Base-by-base conservation (phyloP, 2,329 filamentous ascomycete genomes). In the Penicillium sp. region DNA sequence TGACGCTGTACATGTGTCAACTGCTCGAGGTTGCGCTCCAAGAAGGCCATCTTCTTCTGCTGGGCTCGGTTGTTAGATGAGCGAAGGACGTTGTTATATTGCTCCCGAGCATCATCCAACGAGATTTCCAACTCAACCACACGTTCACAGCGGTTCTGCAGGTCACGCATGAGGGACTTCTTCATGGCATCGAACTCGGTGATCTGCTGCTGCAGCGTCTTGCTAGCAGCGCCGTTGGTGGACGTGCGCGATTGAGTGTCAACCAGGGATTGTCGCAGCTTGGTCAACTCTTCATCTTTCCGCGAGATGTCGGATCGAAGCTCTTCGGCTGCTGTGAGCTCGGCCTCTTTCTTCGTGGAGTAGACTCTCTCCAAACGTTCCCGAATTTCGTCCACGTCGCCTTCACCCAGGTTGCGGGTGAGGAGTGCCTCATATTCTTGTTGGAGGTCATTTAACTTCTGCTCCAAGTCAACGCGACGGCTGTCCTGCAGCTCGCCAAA, bases 1-100 rank as follows among this genome's bases (percentile, higher is more conserved):
- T 99, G 94, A 51, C 94, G 87, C 77, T 99, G 94, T 50, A 99
- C 94, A 70, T 96, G 91, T 3, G 94, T 99, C 50, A 99, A 83
- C 76, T 99, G 94, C 78, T 99, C 94, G 39, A 99, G 85, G 72
- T 99, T 99, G 70, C 94, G 88, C 80, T 99, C 94, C 47, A 99
- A 79, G 83, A 99, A 99, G 14, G 94, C 95, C 90, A 99, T 97
- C 84, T 99, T 99, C 88, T 99, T 99, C 77, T 99, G 94, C 79
- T 99, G 94, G 22, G 94, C 93, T 55, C 94, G 89, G 81, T 96
- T 97, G 81, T 99, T 99, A 63, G 91, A 96, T 46, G 91, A 94
- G 53, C 93, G 88, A 54, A 99, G 83, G 56, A 99, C 94, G 67
- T 96, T 97, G 81, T 99, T 97, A 79, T 99, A 99, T 77, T 99